Evolutionary conservation across 2,329 filamentous ascomycete species (phyloP).

Genomic region (Aureobasidium leucospermi): DNA sequence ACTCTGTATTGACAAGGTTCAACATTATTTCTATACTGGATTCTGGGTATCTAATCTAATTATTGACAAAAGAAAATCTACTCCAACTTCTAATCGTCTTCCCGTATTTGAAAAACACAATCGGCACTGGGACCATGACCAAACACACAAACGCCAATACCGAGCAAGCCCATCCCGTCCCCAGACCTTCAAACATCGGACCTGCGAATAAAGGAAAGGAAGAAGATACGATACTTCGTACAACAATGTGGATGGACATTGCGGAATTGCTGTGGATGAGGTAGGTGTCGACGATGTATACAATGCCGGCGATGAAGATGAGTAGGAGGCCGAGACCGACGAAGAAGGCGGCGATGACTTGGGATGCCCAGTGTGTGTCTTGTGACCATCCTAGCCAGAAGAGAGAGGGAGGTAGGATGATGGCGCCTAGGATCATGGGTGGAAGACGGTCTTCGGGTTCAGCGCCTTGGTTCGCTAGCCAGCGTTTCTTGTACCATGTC

Average conservation of each 20-base stretch:
- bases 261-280: slow-evolving; percentile 28
- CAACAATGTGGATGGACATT: slow-evolving; percentile 15
- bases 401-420: slow-evolving; percentile 40
- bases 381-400: slow-evolving; percentile 47
- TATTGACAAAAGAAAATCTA: slow-evolving; percentile 1
- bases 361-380: slow-evolving; percentile 36
- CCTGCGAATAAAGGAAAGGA: slow-evolving; percentile 27
- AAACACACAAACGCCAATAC: slow-evolving; percentile 25
- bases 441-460: slow-evolving; percentile 41
- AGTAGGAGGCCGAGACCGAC: slow-evolving; percentile 38
- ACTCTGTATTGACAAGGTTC: no score
- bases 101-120: slow-evolving; percentile 23
- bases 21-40: no score
- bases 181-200: slow-evolving; percentile 28
- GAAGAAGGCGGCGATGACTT: slow-evolving; percentile 34
- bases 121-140: slow-evolving; percentile 22
- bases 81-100: slow-evolving; percentile 18
- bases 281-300: slow-evolving; percentile 42
- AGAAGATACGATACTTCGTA: slow-evolving; percentile 7
- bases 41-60: background rate
- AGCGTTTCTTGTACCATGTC: slow-evolving; percentile 25
- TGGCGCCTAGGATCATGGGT: slow-evolving; percentile 44
- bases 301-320: slow-evolving; percentile 39
- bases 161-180: slow-evolving; percentile 25
- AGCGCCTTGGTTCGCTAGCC: background rate